Percentiles rank a stretch among this genome's conserved stretches.
phyloP scores from a whole-genome alignment of 2,329 filamentous ascomycete genomes.

The Aspergillus novoparasiticus region DNA sequence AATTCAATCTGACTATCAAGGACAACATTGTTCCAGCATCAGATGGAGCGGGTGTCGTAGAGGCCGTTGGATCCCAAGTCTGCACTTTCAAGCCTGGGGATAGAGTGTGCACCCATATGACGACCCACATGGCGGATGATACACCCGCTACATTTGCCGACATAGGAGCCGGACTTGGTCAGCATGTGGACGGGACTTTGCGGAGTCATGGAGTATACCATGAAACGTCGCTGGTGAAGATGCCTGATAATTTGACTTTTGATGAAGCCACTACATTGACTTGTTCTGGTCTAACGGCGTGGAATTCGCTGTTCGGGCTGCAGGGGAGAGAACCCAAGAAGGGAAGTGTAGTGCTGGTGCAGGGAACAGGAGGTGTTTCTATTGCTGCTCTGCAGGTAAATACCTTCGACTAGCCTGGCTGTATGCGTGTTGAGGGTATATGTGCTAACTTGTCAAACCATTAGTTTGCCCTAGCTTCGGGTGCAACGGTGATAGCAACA shows the following conservation, averaged over 20 bases:
- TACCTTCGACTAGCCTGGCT: not conserved
- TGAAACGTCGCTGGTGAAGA: conserved; percentile 51
- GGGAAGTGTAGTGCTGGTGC: conserved; percentile 52
- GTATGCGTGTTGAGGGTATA: not conserved
- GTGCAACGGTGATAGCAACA: conserved; percentile 60
- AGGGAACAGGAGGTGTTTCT: conserved; percentile 57
- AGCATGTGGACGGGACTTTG: conserved; percentile 51
- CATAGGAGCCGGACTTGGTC: conserved; percentile 48
- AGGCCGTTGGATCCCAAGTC: conserved; percentile 54
- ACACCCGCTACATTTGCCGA: conserved; percentile 41
- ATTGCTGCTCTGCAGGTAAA: conserved; percentile 52
- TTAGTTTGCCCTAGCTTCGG: conserved; percentile 48
- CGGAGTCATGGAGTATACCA: conserved; percentile 51
- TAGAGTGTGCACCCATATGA: conserved; percentile 56
- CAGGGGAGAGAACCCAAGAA: conserved; percentile 39
- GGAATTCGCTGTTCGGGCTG: conserved; percentile 56
- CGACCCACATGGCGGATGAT: conserved; percentile 47
- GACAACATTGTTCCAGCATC: conserved; percentile 47
- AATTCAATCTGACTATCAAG: conserved; percentile 48
- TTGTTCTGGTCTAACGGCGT: conserved; percentile 52
- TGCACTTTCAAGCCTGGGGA: conserved; percentile 55
- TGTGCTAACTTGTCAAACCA: not conserved
- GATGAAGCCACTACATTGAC: conserved; percentile 51
- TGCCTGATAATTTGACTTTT: conserved; percentile 51
- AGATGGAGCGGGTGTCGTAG: conserved; percentile 45